phyloP scores from a whole-genome alignment of 352 stramenopile genomes.

The Pythium dissimile region DNA sequence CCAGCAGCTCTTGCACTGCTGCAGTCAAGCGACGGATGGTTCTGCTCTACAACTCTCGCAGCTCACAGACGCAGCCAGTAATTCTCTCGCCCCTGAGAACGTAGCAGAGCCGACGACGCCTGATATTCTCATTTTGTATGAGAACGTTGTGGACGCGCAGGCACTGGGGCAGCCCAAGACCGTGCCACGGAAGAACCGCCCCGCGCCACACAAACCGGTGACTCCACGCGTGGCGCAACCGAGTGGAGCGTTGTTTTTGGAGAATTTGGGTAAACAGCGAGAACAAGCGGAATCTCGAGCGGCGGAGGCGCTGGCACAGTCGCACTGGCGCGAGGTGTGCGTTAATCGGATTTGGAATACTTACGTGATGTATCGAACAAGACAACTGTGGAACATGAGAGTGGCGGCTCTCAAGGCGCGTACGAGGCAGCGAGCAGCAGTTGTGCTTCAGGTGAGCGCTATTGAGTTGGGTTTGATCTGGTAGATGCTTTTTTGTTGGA shows the following conservation, averaged over 20 bases:
- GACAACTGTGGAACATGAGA: not conserved
- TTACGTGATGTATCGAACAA: slow-evolving; percentile 1
- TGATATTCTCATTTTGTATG: slow-evolving; percentile 28
- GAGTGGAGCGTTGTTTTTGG: slow-evolving; percentile 17
- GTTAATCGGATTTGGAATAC: not conserved
- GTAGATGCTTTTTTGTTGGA: no score
- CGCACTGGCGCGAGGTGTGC: slow-evolving; percentile 12
- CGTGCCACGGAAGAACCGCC: no score
- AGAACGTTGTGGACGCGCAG: slow-evolving; percentile 32
- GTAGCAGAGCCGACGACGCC: not conserved
- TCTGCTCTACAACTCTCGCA: not conserved
- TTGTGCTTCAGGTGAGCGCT: slow-evolving; percentile 18
- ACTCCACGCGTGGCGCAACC: not conserved
- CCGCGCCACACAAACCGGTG: not conserved
- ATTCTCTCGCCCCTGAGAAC: not conserved
- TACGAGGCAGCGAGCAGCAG: slow-evolving; percentile 5
- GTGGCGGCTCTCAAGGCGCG: not conserved
- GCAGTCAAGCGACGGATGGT: not conserved
- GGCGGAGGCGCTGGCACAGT: not conserved
- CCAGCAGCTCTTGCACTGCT: slow-evolving; percentile 12
- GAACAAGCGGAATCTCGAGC: slow-evolving; percentile 1
- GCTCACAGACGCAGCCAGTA: not conserved
- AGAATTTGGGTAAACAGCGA: slow-evolving; percentile 17
- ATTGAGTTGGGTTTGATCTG: no score
- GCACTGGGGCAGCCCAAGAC: slow-evolving; percentile 1